phyloP scores from a whole-genome alignment of 176 grass and related monocot genomes.

The Tuctoria greenei region DNA sequence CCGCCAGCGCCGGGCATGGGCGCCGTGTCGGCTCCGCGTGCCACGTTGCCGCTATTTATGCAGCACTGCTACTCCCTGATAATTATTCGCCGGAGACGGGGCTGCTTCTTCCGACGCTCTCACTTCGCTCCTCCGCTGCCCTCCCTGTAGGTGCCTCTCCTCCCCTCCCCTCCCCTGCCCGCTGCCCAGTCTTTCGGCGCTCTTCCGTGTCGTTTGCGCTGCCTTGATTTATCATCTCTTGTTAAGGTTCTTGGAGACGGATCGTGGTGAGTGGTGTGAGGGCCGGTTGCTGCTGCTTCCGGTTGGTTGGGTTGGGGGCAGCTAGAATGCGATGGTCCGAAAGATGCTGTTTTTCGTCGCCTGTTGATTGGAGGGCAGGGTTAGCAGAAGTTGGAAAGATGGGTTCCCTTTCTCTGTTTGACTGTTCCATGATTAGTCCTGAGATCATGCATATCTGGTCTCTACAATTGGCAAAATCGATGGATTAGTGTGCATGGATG shows the following conservation, averaged over 20 bases:
- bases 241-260: background rate
- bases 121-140: background rate
- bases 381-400: too few species aligned
- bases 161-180: background rate
- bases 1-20: conserved; percentile 33
- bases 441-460: background rate
- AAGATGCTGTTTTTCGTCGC: background rate
- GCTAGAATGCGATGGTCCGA: background rate
- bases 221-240: background rate
- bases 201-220: background rate
- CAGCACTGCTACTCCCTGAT: background rate
- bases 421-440: background rate
- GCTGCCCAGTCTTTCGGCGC: background rate
- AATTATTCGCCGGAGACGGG: conserved; percentile 13
- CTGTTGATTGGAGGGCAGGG: background rate
- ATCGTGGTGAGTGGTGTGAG: background rate
- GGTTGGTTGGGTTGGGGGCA: background rate
- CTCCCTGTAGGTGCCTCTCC: background rate
- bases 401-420: too few species aligned
- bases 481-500: background rate
- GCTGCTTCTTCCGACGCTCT: background rate
- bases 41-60: conserved; percentile 17
- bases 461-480: background rate
- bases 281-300: background rate
- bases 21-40: conserved; percentile 8